Percentiles rank a stretch among this genome's conserved stretches.
Conservation (phyloP, 495 filamentous ascomycete genomes). For the Emericellopsis terricola region DNA sequence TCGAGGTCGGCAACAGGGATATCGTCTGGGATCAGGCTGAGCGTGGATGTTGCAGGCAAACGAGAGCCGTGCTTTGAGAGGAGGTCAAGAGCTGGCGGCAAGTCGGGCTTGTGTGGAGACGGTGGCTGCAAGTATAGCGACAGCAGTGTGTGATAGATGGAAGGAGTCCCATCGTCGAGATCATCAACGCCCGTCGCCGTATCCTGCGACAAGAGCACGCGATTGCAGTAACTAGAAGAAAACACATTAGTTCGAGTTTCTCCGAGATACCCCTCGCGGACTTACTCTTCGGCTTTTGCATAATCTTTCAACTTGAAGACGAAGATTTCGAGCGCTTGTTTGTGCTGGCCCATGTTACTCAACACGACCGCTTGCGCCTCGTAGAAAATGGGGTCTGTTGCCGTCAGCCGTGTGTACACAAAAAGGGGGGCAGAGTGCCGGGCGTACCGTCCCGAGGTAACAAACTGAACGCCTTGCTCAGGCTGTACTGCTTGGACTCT, state of each 20-base stretch:
- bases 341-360: constrained; percentile 89
- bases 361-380: constrained; percentile 85
- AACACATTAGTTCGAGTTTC: background rate
- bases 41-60: constrained; percentile 67
- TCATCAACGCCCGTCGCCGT: constrained; percentile 23
- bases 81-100: constrained; percentile 65
- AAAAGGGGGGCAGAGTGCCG: background rate
- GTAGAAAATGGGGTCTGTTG: constrained; percentile 62
- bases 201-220: constrained; percentile 45
- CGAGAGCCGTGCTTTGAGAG: constrained; percentile 83
- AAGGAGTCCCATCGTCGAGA: constrained; percentile 37
- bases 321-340: constrained; percentile 87
- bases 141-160: constrained; percentile 81
- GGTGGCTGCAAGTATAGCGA: constrained; percentile 82
- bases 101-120: constrained; percentile 50
- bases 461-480: constrained; percentile 51
- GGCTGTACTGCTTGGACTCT: constrained; percentile 62
- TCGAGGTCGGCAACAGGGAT: constrained; percentile 66
- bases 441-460: constrained; percentile 60
- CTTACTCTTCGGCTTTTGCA: constrained; percentile 81
- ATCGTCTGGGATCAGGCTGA: constrained; percentile 66
- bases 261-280: constrained; percentile 3
- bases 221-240: constrained; percentile 64
- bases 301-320: constrained; percentile 84
- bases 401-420: background rate